These are phyloP conservation scores for grape (Vitis vinifera) DNA, from an alignment of 164 flowering plant species.

Conservation along the genomic window ASM3070453v1 NC_081808.1:408001-408500, in stretches of 20 bases:
- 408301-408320: no score
- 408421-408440: slow-evolving; percentile 1
- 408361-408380: slow-evolving; percentile 12
- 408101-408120: no score
- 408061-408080: no score
- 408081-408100: no score
- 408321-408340: background rate
- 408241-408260: slow-evolving; percentile 32
- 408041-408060: no score
- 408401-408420: slow-evolving; percentile 18
- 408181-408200: no score
- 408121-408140: no score
- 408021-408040: no score
- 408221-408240: slow-evolving; percentile 11
- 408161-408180: no score
- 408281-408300: background rate
- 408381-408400: slow-evolving; percentile 24
- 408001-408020: no score
- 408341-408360: slow-evolving; percentile 6
- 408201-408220: slow-evolving; percentile 22
- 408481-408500: slow-evolving; percentile 35
- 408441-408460: slow-evolving; percentile 19
- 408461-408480: slow-evolving; percentile 37
- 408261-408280: slow-evolving; percentile 23
- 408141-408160: no score